phyloP scores from a whole-genome alignment of 1,284 basidiomycete species.

The Garcileccinum viscosum region DNA sequence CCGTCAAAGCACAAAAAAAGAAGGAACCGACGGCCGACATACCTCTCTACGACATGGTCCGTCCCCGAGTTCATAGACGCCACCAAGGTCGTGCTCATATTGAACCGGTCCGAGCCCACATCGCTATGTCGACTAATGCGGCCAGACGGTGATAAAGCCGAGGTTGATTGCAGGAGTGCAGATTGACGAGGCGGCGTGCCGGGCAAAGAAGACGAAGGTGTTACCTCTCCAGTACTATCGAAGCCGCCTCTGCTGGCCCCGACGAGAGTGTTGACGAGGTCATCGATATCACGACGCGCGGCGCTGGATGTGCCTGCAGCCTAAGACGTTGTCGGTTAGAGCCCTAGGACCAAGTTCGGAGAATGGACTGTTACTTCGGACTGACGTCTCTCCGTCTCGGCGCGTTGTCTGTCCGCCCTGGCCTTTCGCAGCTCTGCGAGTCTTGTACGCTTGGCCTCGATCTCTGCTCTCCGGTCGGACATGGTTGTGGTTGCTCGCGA shows the following conservation, averaged over 20 bases:
- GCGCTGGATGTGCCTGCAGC: conserved; percentile 41
- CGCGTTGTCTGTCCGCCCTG: conserved; percentile 70
- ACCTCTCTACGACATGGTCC: conserved; percentile 74
- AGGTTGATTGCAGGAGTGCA: conserved; percentile 51
- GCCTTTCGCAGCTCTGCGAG: conserved; percentile 84
- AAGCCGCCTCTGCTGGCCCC: conserved; percentile 44
- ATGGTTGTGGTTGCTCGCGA: conserved; percentile 30
- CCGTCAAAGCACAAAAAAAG: not conserved
- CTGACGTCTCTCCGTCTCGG: conserved; percentile 59
- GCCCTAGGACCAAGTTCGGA: too few relatives aligned
- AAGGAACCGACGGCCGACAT: conserved; percentile 21
- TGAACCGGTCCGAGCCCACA: conserved; percentile 55
- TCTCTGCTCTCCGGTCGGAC: conserved; percentile 76
- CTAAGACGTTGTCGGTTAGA: conserved; percentile 17
- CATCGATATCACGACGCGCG: conserved; percentile 67
- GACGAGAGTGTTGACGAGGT: conserved; percentile 67
- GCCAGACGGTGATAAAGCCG: conserved; percentile 57
- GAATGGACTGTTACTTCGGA: conserved; percentile 46
- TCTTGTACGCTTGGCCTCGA: conserved; percentile 90
- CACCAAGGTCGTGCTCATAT: conserved; percentile 52
- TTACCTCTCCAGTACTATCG: conserved; percentile 58
- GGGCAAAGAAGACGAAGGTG: conserved; percentile 72
- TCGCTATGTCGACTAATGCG: conserved; percentile 73
- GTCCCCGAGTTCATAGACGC: conserved; percentile 60
- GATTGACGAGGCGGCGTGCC: conserved; percentile 67